Evolutionary conservation across 2,329 filamentous ascomycete genomes (phyloP).

Genomic region (Fusarium sambucinum): DNA sequence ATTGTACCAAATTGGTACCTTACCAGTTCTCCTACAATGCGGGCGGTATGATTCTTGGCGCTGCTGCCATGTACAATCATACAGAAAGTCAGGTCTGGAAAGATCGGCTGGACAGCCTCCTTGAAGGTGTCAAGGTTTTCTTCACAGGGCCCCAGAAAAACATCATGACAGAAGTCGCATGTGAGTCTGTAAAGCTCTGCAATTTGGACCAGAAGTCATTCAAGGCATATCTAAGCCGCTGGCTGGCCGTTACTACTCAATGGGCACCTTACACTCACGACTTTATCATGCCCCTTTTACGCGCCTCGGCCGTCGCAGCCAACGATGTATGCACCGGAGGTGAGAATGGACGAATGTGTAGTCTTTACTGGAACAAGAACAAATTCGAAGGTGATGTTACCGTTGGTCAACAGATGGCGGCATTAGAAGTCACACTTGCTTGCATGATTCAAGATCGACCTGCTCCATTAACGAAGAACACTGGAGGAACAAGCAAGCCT

Average conservation of each 20-base stretch:
- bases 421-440: conserved; percentile 72
- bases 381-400: conserved; percentile 70
- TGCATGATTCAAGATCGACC: conserved; percentile 64
- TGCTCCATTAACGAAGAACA: conserved; percentile 61
- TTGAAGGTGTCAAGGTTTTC: conserved; percentile 66
- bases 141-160: conserved; percentile 64
- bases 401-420: conserved; percentile 78
- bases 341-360: conserved; percentile 68
- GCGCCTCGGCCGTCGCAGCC: conserved; percentile 68
- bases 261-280: conserved; percentile 71
- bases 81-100: conserved; percentile 66
- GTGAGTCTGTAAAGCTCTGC: conserved; percentile 71
- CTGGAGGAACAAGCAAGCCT: conserved; percentile 69
- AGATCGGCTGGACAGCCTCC: conserved; percentile 66
- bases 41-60: conserved; percentile 73
- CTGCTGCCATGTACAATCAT: conserved; percentile 77
- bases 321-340: conserved; percentile 70
- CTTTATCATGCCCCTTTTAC: conserved; percentile 65
- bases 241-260: conserved; percentile 72
- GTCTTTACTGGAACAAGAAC: conserved; percentile 68
- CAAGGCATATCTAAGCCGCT: conserved; percentile 72
- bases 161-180: conserved; percentile 75
- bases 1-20: conserved; percentile 69
- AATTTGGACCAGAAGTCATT: conserved; percentile 73
- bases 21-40: conserved; percentile 79